Conservation (phyloP, 2,329 filamentous ascomycete species). For the Anisogramma anomala region DNA sequence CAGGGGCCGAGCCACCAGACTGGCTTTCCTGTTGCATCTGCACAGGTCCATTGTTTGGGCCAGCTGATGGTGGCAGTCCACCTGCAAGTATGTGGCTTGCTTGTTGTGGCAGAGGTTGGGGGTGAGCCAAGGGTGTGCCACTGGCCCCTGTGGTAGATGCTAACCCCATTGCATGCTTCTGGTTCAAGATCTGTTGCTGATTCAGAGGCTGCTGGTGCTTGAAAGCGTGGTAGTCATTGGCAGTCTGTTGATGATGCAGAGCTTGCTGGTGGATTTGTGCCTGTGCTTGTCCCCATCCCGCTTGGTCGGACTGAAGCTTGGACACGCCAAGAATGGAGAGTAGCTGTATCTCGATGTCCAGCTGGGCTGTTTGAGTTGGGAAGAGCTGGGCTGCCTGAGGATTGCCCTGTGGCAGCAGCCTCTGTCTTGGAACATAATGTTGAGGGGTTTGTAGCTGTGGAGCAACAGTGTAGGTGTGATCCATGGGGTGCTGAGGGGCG, state of each 20-base stretch:
- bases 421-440: slow-evolving; percentile 39
- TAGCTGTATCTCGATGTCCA: slow-evolving; percentile 17
- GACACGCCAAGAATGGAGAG: slow-evolving; percentile 17
- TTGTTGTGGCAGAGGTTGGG: slow-evolving; percentile 11
- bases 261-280: slow-evolving; percentile 4
- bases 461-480: slow-evolving; percentile 38
- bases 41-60: slow-evolving; percentile 1
- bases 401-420: slow-evolving; percentile 33
- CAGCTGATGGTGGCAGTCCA: not conserved
- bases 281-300: slow-evolving; percentile 5
- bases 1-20: not conserved
- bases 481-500: slow-evolving; percentile 39
- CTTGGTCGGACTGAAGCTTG: slow-evolving; percentile 4
- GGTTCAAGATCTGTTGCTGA: not conserved
- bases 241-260: not conserved
- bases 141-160: not conserved
- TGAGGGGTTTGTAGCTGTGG: slow-evolving; percentile 47
- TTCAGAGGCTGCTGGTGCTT: slow-evolving; percentile 15
- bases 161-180: slow-evolving; percentile 6
- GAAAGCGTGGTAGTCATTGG: slow-evolving; percentile 11
- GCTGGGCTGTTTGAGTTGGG: slow-evolving; percentile 34
- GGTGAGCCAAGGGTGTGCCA: not conserved
- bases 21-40: slow-evolving; percentile 10
- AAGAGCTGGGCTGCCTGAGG: slow-evolving; percentile 39
- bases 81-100: slow-evolving; percentile 8